These are phyloP conservation scores for Psilocybe azurescens DNA, from an alignment of 768 basidiomycete species.

Conservation along the genomic window DNA sequence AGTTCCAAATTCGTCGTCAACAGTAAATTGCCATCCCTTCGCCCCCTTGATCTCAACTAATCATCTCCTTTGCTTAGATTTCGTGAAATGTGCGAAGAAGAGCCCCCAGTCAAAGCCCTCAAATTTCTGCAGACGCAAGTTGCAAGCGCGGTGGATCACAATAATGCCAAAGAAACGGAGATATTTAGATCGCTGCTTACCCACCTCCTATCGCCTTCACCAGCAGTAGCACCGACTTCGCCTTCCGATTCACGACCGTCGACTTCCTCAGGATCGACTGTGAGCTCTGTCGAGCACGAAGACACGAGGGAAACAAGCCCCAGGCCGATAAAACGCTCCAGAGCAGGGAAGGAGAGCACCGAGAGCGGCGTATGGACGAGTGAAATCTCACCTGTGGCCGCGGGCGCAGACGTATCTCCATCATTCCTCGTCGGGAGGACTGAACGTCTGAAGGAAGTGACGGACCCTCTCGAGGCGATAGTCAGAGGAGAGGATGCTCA, in stretches of 20 bases:
- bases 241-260: conserved; percentile 4
- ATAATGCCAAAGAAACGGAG: conserved; percentile 61
- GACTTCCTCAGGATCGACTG: conserved; percentile 9
- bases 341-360: conserved; percentile 44
- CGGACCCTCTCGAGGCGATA: conserved; percentile 27
- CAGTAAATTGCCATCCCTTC: conserved; percentile 51
- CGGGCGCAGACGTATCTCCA: conserved; percentile 22
- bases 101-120: conserved; percentile 65
- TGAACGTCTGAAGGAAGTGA: conserved; percentile 30
- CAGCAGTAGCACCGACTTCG: neutral
- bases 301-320: conserved; percentile 32
- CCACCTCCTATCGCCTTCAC: conserved; percentile 56
- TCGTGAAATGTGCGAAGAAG: conserved; percentile 80
- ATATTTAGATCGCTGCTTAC: conserved; percentile 70
- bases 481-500: conserved; percentile 22
- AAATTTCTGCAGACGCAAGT: conserved; percentile 75
- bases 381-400: conserved; percentile 26
- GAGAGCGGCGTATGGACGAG: conserved; percentile 46
- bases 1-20: conserved; percentile 70
- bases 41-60: neutral
- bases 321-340: conserved; percentile 49
- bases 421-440: conserved; percentile 19
- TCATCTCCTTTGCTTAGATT: conserved; percentile 50
- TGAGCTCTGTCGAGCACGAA: conserved; percentile 24
- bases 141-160: conserved; percentile 73